Base-by-base conservation (phyloP, 192 early-diverging fungal genomes). In the Coemansia sp. region DNA sequence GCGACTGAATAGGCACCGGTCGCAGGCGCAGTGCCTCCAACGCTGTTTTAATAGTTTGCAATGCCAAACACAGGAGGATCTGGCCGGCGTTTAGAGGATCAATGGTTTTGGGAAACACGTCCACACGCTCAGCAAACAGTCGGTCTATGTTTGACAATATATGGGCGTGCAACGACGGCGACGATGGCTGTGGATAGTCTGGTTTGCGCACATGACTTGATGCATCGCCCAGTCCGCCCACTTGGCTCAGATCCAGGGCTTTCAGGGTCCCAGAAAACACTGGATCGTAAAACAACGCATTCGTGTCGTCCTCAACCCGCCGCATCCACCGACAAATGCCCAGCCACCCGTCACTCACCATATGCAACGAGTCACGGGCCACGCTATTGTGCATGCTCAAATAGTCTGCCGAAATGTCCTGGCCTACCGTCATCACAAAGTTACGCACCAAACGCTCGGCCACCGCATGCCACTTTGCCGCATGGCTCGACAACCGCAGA, bases 41-140 rank as follows among this genome's bases (percentile, higher is more conserved):
- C 4, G 78, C 73, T 1, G 78, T 54, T 29, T 80, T 80, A 65
- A 80, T 56, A 3, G 75, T 80, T 45, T 75, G 72, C 69, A 80
- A 65, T 0, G 78, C 67, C 54, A 80, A 22, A 9, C 74, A 73
- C 25, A 69, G 63, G 38, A 80, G 49, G 2, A 80, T 80, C 25
- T 72, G 58, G 17, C 78, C 78, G 2, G 78, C 62, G 14, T 65
- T 47, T 45, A 80, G 57, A 9, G 68, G 62, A 3, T 25, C 47
- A 5, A 75, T 38, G n/a, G 54, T 57, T 19, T 53, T 61, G 2
- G 78, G 78, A 17, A 79, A 79, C 17, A 79, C 62, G 17, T 83
- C 81, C 3, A 83, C 67, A 14, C 73, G 81, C 45, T 83, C 76
- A n/a, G 75, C 76, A 69, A 83, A 83, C 38, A 83, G 47, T 0